Base-by-base conservation (phyloP, 495 filamentous ascomycete species). In the Aspergillus mulundensis region DNA sequence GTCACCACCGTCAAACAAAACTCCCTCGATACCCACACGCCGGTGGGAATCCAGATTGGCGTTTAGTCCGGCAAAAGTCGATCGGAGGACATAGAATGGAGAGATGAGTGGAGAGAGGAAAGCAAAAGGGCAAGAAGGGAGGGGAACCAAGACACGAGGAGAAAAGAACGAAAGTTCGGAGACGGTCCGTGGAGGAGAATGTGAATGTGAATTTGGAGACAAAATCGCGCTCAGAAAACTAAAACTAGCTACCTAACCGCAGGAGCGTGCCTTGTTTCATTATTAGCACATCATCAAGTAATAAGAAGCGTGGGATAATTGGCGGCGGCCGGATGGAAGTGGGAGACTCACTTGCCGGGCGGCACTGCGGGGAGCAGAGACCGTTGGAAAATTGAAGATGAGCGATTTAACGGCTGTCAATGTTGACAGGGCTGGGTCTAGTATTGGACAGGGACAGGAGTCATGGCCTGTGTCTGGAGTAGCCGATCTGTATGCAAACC, bases 51-150 rank as follows among this genome's bases (percentile, higher is more conserved):
- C 61, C 59, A 60, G 59, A 56, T 49, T 62, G 59, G 14, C 56
- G 53, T 47, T 48, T 56, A 56, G 44, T 64, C 55, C 42, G 58
- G 61, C 14, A 56, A 28, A 20, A 54, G 53, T 25, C 40, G 58
- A 54, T 44, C 56, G 42, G 53, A 43, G 58, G 52, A 60, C 62
- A 64, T 61, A 57, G 54, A 61, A 60, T 57, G 53, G 53, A 34
- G 24, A 28, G 14, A 39, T 30, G 25, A 16, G 40, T 23, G 30
- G 38, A 39, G 23, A 8, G 36, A 34, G 34, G 41, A 24, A 32
- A 44, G 23, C n/a, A n/a, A n/a, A 43, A 23, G 18, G 39, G 28
- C 24, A 23, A 50, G 40, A 48, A 38, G 49, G 15, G 34, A 50
- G 36, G 45, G 39, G 47, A 8, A n/a, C n/a, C n/a, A 50, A 54